Evolutionary conservation across 2,329 filamentous ascomycete genomes (phyloP).

Genomic region (Fusarium siculi): DNA sequence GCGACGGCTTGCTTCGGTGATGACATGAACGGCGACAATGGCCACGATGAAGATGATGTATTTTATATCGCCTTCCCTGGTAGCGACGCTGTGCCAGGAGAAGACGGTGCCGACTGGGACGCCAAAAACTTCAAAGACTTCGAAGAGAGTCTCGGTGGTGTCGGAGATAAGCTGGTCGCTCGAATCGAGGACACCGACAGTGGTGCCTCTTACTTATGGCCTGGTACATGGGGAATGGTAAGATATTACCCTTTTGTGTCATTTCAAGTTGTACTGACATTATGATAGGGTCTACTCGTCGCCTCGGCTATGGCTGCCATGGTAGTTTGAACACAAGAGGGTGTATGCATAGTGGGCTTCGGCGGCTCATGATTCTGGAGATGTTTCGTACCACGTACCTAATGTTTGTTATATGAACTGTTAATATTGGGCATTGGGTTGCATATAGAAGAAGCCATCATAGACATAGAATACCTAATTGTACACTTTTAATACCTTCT

Average conservation of each 20-base stretch:
- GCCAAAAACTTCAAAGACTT: constrained; percentile 61
- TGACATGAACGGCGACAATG: constrained; percentile 63
- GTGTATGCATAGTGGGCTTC: constrained; percentile 23
- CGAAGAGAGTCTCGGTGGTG: constrained; percentile 59
- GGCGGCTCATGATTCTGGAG: neutral
- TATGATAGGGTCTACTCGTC: constrained; percentile 38
- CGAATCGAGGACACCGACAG: constrained; percentile 41
- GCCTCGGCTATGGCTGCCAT: constrained; percentile 37
- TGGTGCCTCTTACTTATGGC: constrained; percentile 11
- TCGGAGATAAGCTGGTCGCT: constrained; percentile 64
- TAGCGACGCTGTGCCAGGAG: constrained; percentile 65
- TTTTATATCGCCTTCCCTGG: constrained; percentile 71
- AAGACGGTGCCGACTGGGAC: constrained; percentile 63
- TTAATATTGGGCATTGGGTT: neutral
- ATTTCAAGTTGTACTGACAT: constrained; percentile 9
- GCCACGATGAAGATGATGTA: constrained; percentile 67
- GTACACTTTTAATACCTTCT: neutral
- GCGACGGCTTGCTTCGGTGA: constrained; percentile 67
- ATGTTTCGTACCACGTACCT: neutral
- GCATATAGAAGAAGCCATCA: constrained; percentile 3
- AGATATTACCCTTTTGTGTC: neutral
- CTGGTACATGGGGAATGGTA: constrained; percentile 11
- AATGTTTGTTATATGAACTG: neutral
- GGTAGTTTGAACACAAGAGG: constrained; percentile 36
- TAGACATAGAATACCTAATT: neutral